These are phyloP conservation scores for Zea luxurians DNA, from an alignment of 176 grass and related monocot species.

Conservation along the genomic window DNA sequence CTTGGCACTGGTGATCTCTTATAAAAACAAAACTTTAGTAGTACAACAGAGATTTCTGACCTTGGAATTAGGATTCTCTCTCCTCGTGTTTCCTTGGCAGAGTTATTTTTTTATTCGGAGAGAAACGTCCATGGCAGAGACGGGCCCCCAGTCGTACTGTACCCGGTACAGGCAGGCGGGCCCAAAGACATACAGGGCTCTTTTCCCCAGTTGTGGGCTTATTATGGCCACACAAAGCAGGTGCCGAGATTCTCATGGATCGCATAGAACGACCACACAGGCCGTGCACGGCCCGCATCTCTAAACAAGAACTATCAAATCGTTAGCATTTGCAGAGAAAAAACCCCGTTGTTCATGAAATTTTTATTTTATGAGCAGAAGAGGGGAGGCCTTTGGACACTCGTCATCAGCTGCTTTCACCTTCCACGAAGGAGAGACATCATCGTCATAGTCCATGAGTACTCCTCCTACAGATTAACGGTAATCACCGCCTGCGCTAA, in stretches of 20 bases:
- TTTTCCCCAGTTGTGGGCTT: neutral
- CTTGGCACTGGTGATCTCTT: no score
- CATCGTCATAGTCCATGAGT: conserved; percentile 1
- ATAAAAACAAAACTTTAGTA: no score
- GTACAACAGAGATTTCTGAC: no score
- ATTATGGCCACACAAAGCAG: neutral
- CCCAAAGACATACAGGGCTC: neutral
- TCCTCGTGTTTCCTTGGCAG: no score
- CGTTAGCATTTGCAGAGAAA: no score
- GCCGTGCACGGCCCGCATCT: neutral
- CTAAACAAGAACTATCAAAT: neutral
- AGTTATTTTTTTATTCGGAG: no score
- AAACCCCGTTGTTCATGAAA: neutral
- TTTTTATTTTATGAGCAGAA: neutral
- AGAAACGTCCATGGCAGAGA: neutral
- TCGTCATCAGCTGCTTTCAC: neutral
- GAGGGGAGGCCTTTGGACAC: neutral
- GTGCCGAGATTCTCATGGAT: neutral
- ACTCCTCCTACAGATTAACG: neutral
- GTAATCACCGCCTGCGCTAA: neutral
- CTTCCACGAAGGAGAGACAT: neutral
- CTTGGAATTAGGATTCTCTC: no score
- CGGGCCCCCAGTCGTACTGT: neutral
- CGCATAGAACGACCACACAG: neutral
- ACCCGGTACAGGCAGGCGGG: neutral